Evolutionary conservation across 129 eudicot genomes (phyloP).

Genomic region (Cynara cardunculus): DNA sequence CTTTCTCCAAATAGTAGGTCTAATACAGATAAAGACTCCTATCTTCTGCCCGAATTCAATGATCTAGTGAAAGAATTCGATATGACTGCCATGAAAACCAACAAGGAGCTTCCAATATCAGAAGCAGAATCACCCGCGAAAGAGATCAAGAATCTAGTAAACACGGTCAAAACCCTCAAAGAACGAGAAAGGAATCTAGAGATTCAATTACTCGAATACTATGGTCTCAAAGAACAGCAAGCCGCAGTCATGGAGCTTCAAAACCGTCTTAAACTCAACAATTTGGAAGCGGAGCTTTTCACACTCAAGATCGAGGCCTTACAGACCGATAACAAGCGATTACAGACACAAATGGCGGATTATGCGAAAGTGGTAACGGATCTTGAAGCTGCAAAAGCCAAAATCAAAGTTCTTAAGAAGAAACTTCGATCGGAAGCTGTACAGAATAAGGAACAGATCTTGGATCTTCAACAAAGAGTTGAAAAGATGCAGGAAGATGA

Average conservation of each 20-base stretch:
- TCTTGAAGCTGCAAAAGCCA: conserved; percentile 75
- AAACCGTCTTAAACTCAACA: conserved; percentile 59
- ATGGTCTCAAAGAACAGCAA: conserved; percentile 88
- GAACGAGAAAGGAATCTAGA: conserved; percentile 70
- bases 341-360: conserved; percentile 58
- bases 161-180: conserved; percentile 49
- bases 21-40: conserved; percentile 45
- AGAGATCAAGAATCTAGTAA: conserved; percentile 52
- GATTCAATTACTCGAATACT: conserved; percentile 66
- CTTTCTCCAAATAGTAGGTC: conserved; percentile 32
- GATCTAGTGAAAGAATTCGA: conserved; percentile 61
- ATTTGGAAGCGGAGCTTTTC: conserved; percentile 69
- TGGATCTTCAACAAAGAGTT: conserved; percentile 59
- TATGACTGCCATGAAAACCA: conserved; percentile 15
- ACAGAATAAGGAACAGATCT: conserved; percentile 53
- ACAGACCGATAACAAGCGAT: conserved; percentile 55
- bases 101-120: conserved; percentile 17
- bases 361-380: conserved; percentile 59
- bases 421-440: conserved; percentile 61
- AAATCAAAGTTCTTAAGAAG: conserved; percentile 55
- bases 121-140: conserved; percentile 21
- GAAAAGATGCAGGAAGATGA: conserved; percentile 53
- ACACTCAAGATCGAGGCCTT: conserved; percentile 58
- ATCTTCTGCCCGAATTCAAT: conserved; percentile 59
- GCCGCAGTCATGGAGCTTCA: conserved; percentile 71